phyloP scores from a whole-genome alignment of 2,329 filamentous ascomycete genomes.

The Alternaria angustiovoidea region DNA sequence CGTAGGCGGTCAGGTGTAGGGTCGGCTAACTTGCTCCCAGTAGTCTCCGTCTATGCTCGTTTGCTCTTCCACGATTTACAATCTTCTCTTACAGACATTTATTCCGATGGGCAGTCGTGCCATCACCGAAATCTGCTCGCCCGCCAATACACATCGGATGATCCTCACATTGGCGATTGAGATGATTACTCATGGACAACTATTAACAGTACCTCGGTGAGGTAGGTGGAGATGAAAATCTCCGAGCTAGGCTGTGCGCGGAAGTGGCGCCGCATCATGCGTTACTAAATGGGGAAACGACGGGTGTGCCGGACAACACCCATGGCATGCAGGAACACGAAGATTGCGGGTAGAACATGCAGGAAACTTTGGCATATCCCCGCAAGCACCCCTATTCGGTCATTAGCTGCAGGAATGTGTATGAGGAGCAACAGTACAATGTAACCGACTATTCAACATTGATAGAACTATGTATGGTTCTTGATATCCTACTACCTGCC shows the following conservation, averaged over 20 bases:
- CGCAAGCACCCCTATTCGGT: background rate
- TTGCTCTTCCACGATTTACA: background rate
- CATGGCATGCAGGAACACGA: background rate
- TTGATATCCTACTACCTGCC: background rate
- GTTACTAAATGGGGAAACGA: slow-evolving; percentile 1
- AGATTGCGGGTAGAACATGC: background rate
- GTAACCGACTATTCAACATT: background rate
- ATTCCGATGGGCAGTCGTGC: background rate
- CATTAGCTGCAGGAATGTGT: background rate
- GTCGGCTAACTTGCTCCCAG: background rate
- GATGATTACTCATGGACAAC: background rate
- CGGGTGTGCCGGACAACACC: background rate
- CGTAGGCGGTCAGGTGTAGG: background rate
- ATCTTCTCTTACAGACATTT: no score
- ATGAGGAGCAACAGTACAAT: background rate
- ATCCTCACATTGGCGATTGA: background rate
- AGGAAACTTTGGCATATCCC: background rate
- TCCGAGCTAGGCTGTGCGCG: background rate
- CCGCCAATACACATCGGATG: background rate
- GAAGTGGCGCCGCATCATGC: slow-evolving; percentile 3
- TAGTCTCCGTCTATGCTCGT: background rate
- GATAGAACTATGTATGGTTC: background rate
- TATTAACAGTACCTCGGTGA: background rate
- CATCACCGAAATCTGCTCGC: background rate
- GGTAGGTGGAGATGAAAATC: slow-evolving; percentile 5